Evolutionary conservation across 2,329 filamentous ascomycete species (phyloP), one percentile per base, ranked within the genome.

Genomic region (Coniella vitis): DNA sequence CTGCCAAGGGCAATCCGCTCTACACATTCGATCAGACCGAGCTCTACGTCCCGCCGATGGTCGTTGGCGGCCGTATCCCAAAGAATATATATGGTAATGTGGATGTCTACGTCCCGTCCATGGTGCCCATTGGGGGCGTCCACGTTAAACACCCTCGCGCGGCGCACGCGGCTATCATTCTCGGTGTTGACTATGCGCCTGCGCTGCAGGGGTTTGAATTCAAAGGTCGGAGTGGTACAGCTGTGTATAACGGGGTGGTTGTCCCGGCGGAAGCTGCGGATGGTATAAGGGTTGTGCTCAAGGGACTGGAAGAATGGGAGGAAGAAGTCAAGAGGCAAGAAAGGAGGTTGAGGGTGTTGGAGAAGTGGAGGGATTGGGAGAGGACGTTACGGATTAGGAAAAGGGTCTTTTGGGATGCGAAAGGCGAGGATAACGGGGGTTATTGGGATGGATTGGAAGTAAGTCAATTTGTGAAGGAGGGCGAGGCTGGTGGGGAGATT

Each of bases 31-130:
- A 80, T 8, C 82, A 89, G 60, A 88, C 91, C 0, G 78, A 85
- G 13, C 53, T 83, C 0, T 97, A 95, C 64, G 67, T 78, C 12
- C 79, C 91, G 0, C 86, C 88, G 1, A 84, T 89, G 0, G 83
- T 97, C 1, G 72, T 86, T 3, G 69, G 82, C 45, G 90, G 90
- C 0, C 72, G 74, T 12, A 77, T 97, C 1, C 91, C 93, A 0
- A 91, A 88, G 67, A 98, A 98, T 62, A 83, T 85, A 16, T 98
- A 89, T 64, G 90, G 90, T 10, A 98, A 98, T 61, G 84, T 97
- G 51, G 93, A 97, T 60, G 78, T 95, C 35, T 97, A 91, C 63
- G 90, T 95, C 10, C 84, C 88, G 0, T 88, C 82, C 54, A 97
- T 98, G 93, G 75, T 97, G 0, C 93, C 93, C 0, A 67, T 69